These are phyloP conservation scores for Sporothrix dimorphospora DNA, from an alignment of 2,329 filamentous ascomycete species.

Conservation along the genomic window DNA sequence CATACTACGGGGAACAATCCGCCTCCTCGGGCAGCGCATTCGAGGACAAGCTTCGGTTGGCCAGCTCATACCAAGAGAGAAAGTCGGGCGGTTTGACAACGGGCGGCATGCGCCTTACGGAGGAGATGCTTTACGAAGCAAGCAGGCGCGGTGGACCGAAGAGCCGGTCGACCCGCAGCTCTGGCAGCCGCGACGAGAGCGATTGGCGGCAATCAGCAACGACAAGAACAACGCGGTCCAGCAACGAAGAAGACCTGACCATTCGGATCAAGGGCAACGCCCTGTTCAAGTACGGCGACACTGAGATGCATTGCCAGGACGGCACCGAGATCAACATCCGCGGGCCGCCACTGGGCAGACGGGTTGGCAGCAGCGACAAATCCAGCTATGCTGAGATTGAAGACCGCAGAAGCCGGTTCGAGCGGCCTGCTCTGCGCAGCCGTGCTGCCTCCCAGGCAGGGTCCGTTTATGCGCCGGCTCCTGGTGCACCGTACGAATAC, in stretches of 20 bases:
- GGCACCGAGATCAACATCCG: slow-evolving; percentile 63
- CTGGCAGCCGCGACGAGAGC: slow-evolving; percentile 64
- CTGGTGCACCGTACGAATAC: slow-evolving; percentile 32
- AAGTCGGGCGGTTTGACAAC: slow-evolving; percentile 47
- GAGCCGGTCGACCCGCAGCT: slow-evolving; percentile 62
- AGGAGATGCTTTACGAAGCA: slow-evolving; percentile 57
- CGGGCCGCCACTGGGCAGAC: slow-evolving; percentile 34
- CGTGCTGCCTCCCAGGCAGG: slow-evolving; percentile 56
- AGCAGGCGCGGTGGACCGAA: slow-evolving; percentile 53
- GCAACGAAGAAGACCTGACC: slow-evolving; percentile 62
- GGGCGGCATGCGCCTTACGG: slow-evolving; percentile 54
- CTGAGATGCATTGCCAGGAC: slow-evolving; percentile 62
- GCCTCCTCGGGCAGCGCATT: slow-evolving; percentile 41
- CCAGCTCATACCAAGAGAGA: slow-evolving; percentile 57
- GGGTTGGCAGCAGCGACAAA: slow-evolving; percentile 49
- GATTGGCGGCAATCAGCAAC: slow-evolving; percentile 65
- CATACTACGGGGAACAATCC: slow-evolving; percentile 46
- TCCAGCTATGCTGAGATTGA: slow-evolving; percentile 56
- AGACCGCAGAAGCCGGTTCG: slow-evolving; percentile 51
- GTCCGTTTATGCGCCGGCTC: slow-evolving; percentile 44
- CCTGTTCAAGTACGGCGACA: slow-evolving; percentile 58
- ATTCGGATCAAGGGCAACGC: slow-evolving; percentile 62
- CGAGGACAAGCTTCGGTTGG: slow-evolving; percentile 49
- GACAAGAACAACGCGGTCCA: slow-evolving; percentile 62
- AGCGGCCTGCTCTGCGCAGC: slow-evolving; percentile 49